Percentiles rank a stretch among this genome's conserved stretches.
Conservation (phyloP, 495 filamentous ascomycete species). For the Arthonia radiata region DNA sequence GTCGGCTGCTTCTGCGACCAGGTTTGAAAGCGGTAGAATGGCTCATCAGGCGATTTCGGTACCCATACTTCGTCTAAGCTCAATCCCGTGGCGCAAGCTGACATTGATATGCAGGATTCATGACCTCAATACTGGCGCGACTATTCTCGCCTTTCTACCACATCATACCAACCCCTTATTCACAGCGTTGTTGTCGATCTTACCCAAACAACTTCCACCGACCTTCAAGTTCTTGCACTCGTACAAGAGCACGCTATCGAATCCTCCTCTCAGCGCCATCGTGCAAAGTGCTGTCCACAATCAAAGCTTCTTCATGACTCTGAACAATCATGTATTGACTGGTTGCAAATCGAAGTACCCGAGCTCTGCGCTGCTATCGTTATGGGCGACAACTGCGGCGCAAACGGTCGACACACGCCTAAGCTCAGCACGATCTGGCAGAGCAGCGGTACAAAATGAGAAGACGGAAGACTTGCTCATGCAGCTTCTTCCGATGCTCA, state of each 20-base stretch:
- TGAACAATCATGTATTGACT: constrained; percentile 52
- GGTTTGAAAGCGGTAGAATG: constrained; percentile 82
- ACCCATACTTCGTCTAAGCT: constrained; percentile 7
- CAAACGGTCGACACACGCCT: constrained; percentile 63
- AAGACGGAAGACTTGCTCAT: constrained; percentile 50
- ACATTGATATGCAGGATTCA: constrained; percentile 42
- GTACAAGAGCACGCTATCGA: constrained; percentile 47
- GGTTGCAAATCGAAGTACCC: constrained; percentile 40
- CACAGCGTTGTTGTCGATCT: constrained; percentile 52
- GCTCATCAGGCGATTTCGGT: constrained; percentile 82
- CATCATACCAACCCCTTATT: constrained; percentile 71
- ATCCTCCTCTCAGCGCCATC: constrained; percentile 53
- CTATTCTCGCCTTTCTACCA: constrained; percentile 76
- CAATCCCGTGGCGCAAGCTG: constrained; percentile 8
- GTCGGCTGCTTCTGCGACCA: constrained; percentile 55
- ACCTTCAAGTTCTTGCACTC: constrained; percentile 68
- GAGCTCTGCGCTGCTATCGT: constrained; percentile 50
- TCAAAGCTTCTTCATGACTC: constrained; percentile 34
- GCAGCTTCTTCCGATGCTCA: constrained; percentile 47
- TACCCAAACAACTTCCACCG: constrained; percentile 43
- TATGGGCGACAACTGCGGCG: constrained; percentile 66
- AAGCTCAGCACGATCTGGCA: constrained; percentile 45
- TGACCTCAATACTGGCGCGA: constrained; percentile 56
- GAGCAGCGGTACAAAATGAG: constrained; percentile 29
- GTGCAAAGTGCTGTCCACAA: constrained; percentile 58